Conservation (phyloP, 1,284 basidiomycete genomes). For the Lentinus polychrous region DNA sequence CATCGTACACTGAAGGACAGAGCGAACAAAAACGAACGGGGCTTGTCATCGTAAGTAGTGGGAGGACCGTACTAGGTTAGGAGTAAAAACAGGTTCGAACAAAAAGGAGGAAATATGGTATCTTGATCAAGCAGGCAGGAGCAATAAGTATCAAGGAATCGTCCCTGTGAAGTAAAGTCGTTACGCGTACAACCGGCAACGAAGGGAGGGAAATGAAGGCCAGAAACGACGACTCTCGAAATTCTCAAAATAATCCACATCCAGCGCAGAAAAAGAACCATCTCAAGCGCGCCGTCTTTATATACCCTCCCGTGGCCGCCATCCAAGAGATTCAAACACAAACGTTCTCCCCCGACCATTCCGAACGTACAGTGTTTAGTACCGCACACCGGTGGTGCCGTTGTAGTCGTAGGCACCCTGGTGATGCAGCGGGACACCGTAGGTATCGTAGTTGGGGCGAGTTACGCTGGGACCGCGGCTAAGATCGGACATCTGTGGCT, state of each 20-base stretch:
- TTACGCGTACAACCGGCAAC: constrained; percentile 6
- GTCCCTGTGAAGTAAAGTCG: constrained; percentile 1
- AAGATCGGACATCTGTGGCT: constrained; percentile 59
- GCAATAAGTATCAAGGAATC: not conserved
- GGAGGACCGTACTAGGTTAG: not conserved
- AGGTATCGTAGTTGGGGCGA: constrained; percentile 39
- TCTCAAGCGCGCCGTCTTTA: not conserved
- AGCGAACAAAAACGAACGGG: constrained; percentile 12
- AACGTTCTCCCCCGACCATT: constrained; percentile 1
- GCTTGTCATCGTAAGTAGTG: not conserved
- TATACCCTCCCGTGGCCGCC: constrained; percentile 10
- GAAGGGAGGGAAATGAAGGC: not conserved
- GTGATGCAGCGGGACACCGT: constrained; percentile 53
- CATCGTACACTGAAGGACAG: constrained; percentile 3
- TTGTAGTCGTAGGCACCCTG: constrained; percentile 36
- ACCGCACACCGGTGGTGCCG: constrained; percentile 14
- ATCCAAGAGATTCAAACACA: constrained; percentile 2
- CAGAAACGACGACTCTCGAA: constrained; percentile 1
- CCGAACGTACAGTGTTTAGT: constrained; percentile 14
- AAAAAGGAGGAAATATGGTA: constrained; percentile 3
- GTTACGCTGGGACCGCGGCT: constrained; percentile 34
- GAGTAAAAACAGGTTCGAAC: not conserved
- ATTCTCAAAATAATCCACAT: constrained; percentile 1
- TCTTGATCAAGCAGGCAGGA: constrained; percentile 3
- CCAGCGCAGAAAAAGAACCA: constrained; percentile 1